Evolutionary conservation across 2,329 filamentous ascomycete genomes (phyloP).

Genomic region (Botrytis aclada): DNA sequence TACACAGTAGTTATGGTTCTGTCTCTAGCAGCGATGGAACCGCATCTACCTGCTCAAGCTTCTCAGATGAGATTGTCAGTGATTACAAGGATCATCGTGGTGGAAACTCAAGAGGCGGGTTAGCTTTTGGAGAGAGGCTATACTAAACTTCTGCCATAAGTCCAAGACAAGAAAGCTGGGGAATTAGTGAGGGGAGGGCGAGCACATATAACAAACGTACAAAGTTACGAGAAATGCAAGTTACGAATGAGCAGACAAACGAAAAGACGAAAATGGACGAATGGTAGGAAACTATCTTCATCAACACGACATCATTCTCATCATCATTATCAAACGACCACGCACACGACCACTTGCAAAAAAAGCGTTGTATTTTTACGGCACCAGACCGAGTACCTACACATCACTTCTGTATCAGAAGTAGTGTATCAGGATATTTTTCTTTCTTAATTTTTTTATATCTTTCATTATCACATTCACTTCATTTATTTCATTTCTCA

Average conservation of each 20-base stretch:
- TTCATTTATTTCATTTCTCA: background rate
- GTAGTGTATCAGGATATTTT: background rate
- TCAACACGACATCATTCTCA: background rate
- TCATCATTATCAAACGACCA: background rate
- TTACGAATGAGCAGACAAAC: background rate
- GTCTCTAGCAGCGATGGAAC: background rate
- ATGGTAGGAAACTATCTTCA: background rate
- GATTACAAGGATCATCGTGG: background rate
- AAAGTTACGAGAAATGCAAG: conserved; percentile 13
- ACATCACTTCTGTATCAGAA: background rate
- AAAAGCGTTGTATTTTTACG: conserved; percentile 8
- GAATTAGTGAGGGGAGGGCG: background rate
- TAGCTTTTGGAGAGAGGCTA: conserved; percentile 46
- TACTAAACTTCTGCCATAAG: conserved; percentile 37
- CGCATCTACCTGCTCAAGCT: background rate
- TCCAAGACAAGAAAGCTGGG: too few relatives aligned
- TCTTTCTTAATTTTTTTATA: background rate
- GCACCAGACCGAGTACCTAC: background rate
- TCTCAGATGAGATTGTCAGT: background rate
- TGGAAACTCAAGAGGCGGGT: conserved; percentile 27
- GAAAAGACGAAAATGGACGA: background rate
- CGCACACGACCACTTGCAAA: background rate
- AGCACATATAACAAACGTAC: background rate
- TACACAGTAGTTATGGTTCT: conserved; percentile 1
- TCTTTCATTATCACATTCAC: background rate